Percentiles rank a stretch among this genome's conserved stretches.
phyloP scores from a whole-genome alignment of 2,329 filamentous ascomycete genomes.

The Paramyrothecium roridum region DNA sequence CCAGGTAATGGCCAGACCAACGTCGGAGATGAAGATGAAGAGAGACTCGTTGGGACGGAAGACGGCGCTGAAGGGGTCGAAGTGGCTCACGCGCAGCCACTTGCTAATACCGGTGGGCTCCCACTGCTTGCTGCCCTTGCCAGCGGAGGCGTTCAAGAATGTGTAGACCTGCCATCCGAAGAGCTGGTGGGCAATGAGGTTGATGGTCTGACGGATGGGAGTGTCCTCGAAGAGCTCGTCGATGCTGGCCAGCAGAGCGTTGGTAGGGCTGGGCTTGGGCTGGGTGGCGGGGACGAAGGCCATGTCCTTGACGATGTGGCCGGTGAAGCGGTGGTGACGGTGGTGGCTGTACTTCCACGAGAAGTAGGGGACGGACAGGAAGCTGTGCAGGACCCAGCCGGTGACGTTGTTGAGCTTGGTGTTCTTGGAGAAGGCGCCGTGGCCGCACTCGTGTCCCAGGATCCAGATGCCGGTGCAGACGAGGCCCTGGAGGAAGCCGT shows the following conservation, averaged over 20 bases:
- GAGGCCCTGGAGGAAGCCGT: conserved; percentile 63
- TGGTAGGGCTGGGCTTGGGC: conserved; percentile 26
- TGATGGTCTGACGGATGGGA: conserved; percentile 51
- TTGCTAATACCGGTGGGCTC: conserved; percentile 23
- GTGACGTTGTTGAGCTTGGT: conserved; percentile 55
- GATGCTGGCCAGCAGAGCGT: conserved; percentile 31
- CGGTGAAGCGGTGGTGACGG: conserved; percentile 66
- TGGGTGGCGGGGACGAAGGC: conserved; percentile 56
- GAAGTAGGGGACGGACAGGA: conserved; percentile 67
- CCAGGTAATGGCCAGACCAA: conserved; percentile 53
- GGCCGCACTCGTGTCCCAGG: conserved; percentile 68
- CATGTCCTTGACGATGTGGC: conserved; percentile 66
- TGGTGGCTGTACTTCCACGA: conserved; percentile 70
- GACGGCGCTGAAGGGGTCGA: conserved; percentile 58
- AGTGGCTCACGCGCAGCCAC: conserved; percentile 52
- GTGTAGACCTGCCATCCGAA: conserved; percentile 65
- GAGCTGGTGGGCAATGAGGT: conserved; percentile 59
- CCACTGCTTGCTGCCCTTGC: conserved; percentile 44
- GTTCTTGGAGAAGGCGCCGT: conserved; percentile 63
- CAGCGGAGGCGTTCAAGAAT: conserved; percentile 53
- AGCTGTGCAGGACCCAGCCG: conserved; percentile 64
- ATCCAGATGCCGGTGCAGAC: conserved; percentile 69
- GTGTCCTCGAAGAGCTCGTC: conserved; percentile 61
- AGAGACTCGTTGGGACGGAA: conserved; percentile 56
- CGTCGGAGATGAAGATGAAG: conserved; percentile 56